These are phyloP conservation scores for Hyphochytrium catenoides DNA, from an alignment of 352 stramenopile species.

Conservation along the genomic window DNA sequence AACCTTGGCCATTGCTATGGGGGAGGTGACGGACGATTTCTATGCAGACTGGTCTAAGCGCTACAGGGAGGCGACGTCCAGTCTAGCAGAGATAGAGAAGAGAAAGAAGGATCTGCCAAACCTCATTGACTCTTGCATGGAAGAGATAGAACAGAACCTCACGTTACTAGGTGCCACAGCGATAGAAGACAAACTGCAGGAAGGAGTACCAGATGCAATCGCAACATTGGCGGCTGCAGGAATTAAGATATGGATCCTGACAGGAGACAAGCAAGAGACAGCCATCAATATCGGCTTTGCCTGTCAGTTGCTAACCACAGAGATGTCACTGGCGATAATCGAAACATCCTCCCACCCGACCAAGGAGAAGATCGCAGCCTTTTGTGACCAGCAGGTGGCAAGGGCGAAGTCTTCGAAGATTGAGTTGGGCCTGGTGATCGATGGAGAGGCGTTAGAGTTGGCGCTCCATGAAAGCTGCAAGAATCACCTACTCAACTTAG, in stretches of 20 bases:
- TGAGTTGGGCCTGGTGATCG: slow-evolving; percentile 34
- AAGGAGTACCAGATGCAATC: slow-evolving; percentile 60
- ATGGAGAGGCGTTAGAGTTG: slow-evolving; percentile 34
- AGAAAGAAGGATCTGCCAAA: slow-evolving; percentile 33
- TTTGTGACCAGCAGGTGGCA: slow-evolving; percentile 16
- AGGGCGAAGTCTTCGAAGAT: slow-evolving; percentile 21
- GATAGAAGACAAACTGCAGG: slow-evolving; percentile 81
- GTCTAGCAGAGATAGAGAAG: slow-evolving; percentile 48
- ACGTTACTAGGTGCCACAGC: slow-evolving; percentile 57
- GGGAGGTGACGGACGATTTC: slow-evolving; percentile 21
- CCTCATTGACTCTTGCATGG: slow-evolving; percentile 36
- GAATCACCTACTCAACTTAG: slow-evolving; percentile 30
- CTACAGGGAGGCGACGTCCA: slow-evolving; percentile 34
- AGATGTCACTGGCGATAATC: slow-evolving; percentile 47
- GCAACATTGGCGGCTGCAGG: slow-evolving; percentile 46
- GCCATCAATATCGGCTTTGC: slow-evolving; percentile 82
- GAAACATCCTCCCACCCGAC: slow-evolving; percentile 32
- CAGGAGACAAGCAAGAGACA: slow-evolving; percentile 77
- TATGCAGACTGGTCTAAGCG: slow-evolving; percentile 30
- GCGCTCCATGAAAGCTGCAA: slow-evolving; percentile 27
- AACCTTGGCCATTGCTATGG: slow-evolving; percentile 46
- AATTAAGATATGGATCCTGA: slow-evolving; percentile 81
- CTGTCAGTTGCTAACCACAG: slow-evolving; percentile 55
- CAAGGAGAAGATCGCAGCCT: slow-evolving; percentile 18
- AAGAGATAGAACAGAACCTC: slow-evolving; percentile 49